These are phyloP conservation scores for Delonix regia DNA, from an alignment of 306 rosid species.

Conservation along the genomic window DNA sequence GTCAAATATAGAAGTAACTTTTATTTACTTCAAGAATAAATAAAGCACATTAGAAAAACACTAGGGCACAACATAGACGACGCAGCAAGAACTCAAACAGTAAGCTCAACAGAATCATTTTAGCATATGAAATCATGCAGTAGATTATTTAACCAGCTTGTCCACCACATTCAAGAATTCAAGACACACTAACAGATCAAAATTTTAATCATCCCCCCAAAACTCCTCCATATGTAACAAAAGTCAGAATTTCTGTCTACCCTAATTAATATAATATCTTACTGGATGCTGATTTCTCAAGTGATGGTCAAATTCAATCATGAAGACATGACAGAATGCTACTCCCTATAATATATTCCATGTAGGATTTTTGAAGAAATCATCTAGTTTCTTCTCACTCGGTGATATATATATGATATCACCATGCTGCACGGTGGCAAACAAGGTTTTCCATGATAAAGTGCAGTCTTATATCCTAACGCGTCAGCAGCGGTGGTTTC, in stretches of 20 bases:
- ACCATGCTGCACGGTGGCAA: neutral
- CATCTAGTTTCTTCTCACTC: conserved; percentile 2
- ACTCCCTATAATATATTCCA: conserved; percentile 27
- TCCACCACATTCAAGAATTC: conserved; percentile 23
- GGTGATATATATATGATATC: neutral
- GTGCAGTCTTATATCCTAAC: conserved; percentile 16
- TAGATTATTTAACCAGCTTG: conserved; percentile 23
- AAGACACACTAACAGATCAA: conserved; percentile 22
- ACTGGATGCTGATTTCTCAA: conserved; percentile 9
- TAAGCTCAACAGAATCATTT: conserved; percentile 14
- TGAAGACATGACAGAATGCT: conserved; percentile 12
- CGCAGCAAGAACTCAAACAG: neutral
- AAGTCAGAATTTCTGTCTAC: conserved; percentile 2
- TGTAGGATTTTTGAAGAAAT: conserved; percentile 30
- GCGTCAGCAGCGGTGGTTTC: conserved; percentile 23
- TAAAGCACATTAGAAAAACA: conserved; percentile 19
- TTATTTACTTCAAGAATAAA: conserved; percentile 15
- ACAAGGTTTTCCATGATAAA: conserved; percentile 15
- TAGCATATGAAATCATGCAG: neutral
- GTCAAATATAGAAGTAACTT: neutral
- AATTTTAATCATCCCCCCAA: neutral
- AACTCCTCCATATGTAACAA: conserved; percentile 25
- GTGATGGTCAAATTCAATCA: conserved; percentile 30
- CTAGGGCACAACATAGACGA: neutral
- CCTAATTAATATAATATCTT: conserved; percentile 3